phyloP scores from a whole-genome alignment of 306 rosid species.

The Abrus precatorius region DNA sequence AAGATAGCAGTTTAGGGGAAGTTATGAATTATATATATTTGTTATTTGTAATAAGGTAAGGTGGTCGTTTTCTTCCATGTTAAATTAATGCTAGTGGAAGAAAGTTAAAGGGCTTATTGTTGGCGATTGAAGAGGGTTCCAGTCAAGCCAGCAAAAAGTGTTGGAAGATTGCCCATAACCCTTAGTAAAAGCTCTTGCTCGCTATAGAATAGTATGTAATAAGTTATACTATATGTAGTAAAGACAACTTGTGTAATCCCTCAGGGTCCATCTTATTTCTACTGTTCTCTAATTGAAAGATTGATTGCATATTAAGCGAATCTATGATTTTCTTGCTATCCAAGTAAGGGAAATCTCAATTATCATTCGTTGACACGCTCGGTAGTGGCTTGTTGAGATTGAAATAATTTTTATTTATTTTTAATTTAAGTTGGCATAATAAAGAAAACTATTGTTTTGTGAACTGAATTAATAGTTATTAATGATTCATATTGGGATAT shows the following conservation, averaged over 20 bases:
- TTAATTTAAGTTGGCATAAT: too few relatives aligned
- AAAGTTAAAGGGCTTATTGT: slow-evolving; percentile 27
- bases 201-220: slow-evolving; percentile 39
- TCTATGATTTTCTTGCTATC: background rate
- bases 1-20: slow-evolving; percentile 44
- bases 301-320: background rate
- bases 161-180: slow-evolving; percentile 35
- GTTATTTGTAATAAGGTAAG: slow-evolving; percentile 58
- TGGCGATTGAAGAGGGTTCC: background rate
- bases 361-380: background rate
- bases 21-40: slow-evolving; percentile 13
- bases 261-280: too few relatives aligned
- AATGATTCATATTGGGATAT: background rate
- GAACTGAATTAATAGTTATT: background rate
- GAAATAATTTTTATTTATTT: too few relatives aligned
- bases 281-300: background rate
- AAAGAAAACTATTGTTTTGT: too few relatives aligned
- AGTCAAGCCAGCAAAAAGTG: slow-evolving; percentile 30
- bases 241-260: background rate
- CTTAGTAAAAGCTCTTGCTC: slow-evolving; percentile 35
- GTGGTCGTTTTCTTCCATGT: slow-evolving; percentile 48
- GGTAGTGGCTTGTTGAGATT: too few relatives aligned
- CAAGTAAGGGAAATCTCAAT: background rate
- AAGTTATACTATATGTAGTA: slow-evolving; percentile 41
- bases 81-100: slow-evolving; percentile 19